These are phyloP conservation scores for Polysphondylium violaceum DNA, from an alignment of 78 protist species.

Conservation along the genomic window DNA sequence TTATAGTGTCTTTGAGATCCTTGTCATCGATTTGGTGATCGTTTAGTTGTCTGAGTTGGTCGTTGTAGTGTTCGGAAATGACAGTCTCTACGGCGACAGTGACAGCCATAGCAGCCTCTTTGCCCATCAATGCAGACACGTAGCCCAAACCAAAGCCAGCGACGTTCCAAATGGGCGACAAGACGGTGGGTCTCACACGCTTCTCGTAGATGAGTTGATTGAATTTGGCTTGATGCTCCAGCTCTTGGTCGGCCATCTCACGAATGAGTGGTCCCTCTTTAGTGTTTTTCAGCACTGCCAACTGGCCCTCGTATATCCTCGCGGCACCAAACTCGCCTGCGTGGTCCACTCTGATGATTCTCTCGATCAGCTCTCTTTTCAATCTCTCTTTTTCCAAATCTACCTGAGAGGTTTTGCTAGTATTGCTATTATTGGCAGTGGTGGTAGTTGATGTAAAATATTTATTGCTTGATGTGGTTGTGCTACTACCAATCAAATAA, in stretches of 20 bases:
- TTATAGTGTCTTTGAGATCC: constrained; percentile 71
- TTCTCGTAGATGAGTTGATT: constrained; percentile 74
- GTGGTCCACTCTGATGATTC: constrained; percentile 87
- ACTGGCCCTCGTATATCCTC: constrained; percentile 85
- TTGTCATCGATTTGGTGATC: constrained; percentile 26
- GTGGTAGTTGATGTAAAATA: neutral
- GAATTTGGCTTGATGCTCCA: constrained; percentile 82
- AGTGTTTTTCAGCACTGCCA: constrained; percentile 74
- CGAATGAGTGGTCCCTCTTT: constrained; percentile 71
- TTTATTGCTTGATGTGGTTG: too few species aligned
- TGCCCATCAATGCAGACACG: constrained; percentile 88
- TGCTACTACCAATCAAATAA: too few species aligned
- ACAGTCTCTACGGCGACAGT: constrained; percentile 90
- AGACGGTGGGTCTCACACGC: constrained; percentile 85
- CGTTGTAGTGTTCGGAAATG: constrained; percentile 89
- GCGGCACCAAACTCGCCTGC: constrained; percentile 93
- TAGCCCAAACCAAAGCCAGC: constrained; percentile 86
- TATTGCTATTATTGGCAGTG: neutral
- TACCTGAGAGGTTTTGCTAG: neutral
- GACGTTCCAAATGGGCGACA: constrained; percentile 88
- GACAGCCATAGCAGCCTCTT: constrained; percentile 93
- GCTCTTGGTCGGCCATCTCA: constrained; percentile 89
- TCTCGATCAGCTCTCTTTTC: constrained; percentile 61
- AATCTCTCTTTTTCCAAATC: constrained; percentile 12
- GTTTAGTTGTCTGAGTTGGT: constrained; percentile 84